Conservation (phyloP, 495 filamentous ascomycete species). For the Talaromyces thailandensis region DNA sequence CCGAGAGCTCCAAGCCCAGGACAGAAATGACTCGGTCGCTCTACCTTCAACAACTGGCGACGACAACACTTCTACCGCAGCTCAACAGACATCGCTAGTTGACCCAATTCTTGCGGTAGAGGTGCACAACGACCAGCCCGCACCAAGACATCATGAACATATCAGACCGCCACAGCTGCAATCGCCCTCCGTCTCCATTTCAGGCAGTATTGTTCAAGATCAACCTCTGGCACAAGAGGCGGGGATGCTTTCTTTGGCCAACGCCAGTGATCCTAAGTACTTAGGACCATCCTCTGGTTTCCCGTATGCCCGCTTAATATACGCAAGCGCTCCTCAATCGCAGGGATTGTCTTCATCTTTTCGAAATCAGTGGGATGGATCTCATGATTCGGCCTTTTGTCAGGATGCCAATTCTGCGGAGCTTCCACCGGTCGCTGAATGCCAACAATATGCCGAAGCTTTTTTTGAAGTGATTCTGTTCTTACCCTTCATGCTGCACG, state of each 20-base stretch:
- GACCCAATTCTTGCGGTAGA: background rate
- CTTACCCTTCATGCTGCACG: background rate
- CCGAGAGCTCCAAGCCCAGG: background rate
- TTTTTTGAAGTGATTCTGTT: background rate
- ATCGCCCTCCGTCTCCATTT: background rate
- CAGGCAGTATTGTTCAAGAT: background rate
- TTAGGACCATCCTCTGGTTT: background rate
- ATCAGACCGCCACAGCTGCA: background rate
- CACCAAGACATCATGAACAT: background rate
- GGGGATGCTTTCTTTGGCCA: background rate
- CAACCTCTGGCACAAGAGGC: background rate
- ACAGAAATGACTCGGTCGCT: background rate
- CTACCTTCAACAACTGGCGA: background rate
- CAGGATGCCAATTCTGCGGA: background rate
- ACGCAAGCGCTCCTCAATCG: background rate
- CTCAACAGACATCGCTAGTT: background rate
- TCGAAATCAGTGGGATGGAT: background rate
- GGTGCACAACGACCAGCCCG: background rate
- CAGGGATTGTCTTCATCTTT: background rate
- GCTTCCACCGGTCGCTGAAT: background rate
- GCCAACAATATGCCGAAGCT: background rate
- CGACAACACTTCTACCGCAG: background rate
- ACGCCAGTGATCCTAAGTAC: slow-evolving; percentile 2
- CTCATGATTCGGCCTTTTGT: background rate
- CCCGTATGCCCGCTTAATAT: background rate